Conservation (phyloP, 805 yeast species). For the baker's yeast (Saccharomyces cerevisiae) region DNA sequence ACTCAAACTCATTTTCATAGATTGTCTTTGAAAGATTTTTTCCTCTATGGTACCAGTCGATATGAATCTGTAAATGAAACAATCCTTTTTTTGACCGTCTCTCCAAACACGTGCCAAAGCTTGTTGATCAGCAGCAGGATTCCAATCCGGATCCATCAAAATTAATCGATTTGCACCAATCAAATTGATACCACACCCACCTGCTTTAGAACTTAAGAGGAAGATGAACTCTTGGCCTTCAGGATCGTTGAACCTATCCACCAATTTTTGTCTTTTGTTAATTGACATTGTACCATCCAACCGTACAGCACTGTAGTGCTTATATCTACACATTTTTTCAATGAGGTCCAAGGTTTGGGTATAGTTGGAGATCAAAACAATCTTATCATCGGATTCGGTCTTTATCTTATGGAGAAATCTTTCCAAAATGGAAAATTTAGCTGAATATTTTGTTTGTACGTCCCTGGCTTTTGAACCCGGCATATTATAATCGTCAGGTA, state of each 20-base stretch:
- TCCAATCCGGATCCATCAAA: constrained; percentile 91
- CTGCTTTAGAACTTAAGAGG: constrained; percentile 88
- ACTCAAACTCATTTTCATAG: constrained; percentile 85
- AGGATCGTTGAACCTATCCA: constrained; percentile 86
- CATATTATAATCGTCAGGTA: constrained; percentile 63
- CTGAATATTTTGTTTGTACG: constrained; percentile 75
- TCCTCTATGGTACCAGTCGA: constrained; percentile 95
- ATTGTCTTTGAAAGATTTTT: constrained; percentile 90
- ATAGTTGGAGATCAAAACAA: constrained; percentile 88
- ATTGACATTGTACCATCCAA: constrained; percentile 91
- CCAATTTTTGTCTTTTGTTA: constrained; percentile 85
- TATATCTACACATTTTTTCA: constrained; percentile 72
- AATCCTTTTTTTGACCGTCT: constrained; percentile 96
- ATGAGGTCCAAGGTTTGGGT: constrained; percentile 90
- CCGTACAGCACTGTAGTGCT: constrained; percentile 68
- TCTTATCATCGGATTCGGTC: constrained; percentile 83
- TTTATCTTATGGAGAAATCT: constrained; percentile 73
- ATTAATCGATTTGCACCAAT: constrained; percentile 92
- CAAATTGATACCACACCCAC: constrained; percentile 96
- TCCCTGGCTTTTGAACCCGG: constrained; percentile 34
- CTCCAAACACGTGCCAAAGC: constrained; percentile 98
- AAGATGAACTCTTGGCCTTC: constrained; percentile 79
- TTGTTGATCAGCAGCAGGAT: constrained; percentile 97
- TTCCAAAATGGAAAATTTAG: constrained; percentile 78
- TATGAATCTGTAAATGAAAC: constrained; percentile 89